Conservation (phyloP, 2,329 filamentous ascomycete genomes). For the Aspergillus felis region DNA sequence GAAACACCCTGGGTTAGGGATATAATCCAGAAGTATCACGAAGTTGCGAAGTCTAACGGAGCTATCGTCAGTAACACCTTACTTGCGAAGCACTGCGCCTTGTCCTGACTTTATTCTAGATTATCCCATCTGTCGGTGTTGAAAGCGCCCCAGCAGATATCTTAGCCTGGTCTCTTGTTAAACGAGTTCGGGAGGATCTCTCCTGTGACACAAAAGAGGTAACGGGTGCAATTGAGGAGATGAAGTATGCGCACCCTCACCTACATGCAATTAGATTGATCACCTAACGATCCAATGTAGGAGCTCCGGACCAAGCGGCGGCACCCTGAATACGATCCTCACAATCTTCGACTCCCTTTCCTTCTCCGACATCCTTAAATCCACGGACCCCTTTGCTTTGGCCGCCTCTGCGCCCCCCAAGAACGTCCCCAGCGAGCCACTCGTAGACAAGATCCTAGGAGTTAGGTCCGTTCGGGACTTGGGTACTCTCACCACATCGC, state of each 20-base stretch:
- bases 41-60: conserved; percentile 54
- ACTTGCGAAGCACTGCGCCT: background rate
- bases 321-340: conserved; percentile 65
- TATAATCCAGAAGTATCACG: conserved; percentile 60
- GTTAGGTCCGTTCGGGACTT: conserved; percentile 53
- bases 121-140: conserved; percentile 58
- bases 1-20: conserved; percentile 62
- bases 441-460: conserved; percentile 42
- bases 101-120: conserved; percentile 30
- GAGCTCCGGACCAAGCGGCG: conserved; percentile 50
- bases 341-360: conserved; percentile 48
- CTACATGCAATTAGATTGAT: background rate
- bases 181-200: conserved; percentile 50
- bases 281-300: conserved; percentile 17
- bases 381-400: conserved; percentile 50
- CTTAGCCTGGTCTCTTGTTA: conserved; percentile 50
- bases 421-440: conserved; percentile 28
- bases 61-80: conserved; percentile 49
- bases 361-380: conserved; percentile 43
- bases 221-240: conserved; percentile 50
- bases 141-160: conserved; percentile 60
- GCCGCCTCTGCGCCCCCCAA: conserved; percentile 39
- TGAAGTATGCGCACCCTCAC: conserved; percentile 40
- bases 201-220: conserved; percentile 50
- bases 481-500: conserved; percentile 54